phyloP scores from a whole-genome alignment of 2,329 filamentous ascomycete species.

The Metarhizium rileyi region DNA sequence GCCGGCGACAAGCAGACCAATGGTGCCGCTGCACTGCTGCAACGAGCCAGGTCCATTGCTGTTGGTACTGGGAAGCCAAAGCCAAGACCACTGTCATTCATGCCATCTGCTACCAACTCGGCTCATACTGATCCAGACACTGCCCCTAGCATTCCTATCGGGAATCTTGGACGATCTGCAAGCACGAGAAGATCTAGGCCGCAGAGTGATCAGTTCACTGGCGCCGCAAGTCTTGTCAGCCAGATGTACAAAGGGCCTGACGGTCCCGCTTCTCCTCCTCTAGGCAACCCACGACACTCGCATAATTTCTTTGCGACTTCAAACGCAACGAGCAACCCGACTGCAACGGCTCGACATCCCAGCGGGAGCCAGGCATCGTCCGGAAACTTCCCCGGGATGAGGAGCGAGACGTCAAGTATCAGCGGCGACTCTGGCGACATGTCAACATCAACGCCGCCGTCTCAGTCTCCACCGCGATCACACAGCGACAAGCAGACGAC shows the following conservation, averaged over 20 bases:
- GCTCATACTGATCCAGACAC: slow-evolving; percentile 58
- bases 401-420: slow-evolving; percentile 53
- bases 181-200: slow-evolving; percentile 47
- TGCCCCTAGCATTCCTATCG: slow-evolving; percentile 67
- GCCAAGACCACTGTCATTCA: slow-evolving; percentile 47
- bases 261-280: slow-evolving; percentile 49
- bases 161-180: slow-evolving; percentile 41
- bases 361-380: slow-evolving; percentile 36
- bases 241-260: slow-evolving; percentile 80
- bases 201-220: slow-evolving; percentile 53
- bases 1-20: slow-evolving; percentile 23
- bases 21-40: slow-evolving; percentile 39
- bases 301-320: slow-evolving; percentile 53
- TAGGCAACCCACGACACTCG: slow-evolving; percentile 48
- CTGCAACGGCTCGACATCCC: slow-evolving; percentile 40
- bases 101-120: slow-evolving; percentile 32
- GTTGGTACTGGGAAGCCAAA: slow-evolving; percentile 37
- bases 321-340: slow-evolving; percentile 39
- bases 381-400: slow-evolving; percentile 65
- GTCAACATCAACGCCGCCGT: slow-evolving; percentile 32
- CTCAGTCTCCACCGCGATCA: slow-evolving; percentile 43
- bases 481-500: slow-evolving; percentile 47
- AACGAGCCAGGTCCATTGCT: slow-evolving; percentile 53
- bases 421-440: slow-evolving; percentile 55
- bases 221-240: slow-evolving; percentile 64